Conservation (phyloP, 2,329 filamentous ascomycete species). For the Xylaria sp. region DNA sequence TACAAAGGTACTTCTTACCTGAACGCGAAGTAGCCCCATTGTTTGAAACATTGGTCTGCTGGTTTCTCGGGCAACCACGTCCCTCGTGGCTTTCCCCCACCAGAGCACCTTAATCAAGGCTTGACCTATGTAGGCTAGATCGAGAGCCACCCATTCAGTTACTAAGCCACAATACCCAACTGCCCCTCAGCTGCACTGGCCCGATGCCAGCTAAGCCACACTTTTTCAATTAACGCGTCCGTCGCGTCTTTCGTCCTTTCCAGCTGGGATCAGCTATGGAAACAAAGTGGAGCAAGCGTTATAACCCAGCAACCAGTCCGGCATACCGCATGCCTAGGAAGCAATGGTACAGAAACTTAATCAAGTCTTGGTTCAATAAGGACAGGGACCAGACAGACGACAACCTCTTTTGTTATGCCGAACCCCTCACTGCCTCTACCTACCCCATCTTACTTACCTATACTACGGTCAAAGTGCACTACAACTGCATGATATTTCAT, state of each 20-base stretch:
- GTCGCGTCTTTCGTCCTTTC: slow-evolving; percentile 26
- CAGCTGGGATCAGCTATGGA: background rate
- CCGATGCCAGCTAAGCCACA: slow-evolving; percentile 28
- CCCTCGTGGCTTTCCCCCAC: background rate
- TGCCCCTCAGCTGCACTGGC: background rate
- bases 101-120: background rate
- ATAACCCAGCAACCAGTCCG: slow-evolving; percentile 28
- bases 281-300: slow-evolving; percentile 20
- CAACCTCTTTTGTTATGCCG: slow-evolving; percentile 1
- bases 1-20: slow-evolving; percentile 1
- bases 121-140: background rate
- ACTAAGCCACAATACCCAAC: slow-evolving; percentile 6
- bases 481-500: background rate
- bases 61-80: slow-evolving; percentile 37
- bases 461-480: background rate
- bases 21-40: slow-evolving; percentile 1
- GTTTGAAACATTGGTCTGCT: slow-evolving; percentile 22
- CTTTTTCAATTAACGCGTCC: slow-evolving; percentile 47
- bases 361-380: slow-evolving; percentile 2
- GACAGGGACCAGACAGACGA: background rate
- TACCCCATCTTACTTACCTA: background rate
- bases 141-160: background rate
- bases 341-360: background rate
- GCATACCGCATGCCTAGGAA: background rate
- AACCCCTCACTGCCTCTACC: slow-evolving; percentile 8